Evolutionary conservation across 805 yeast genomes (phyloP).

Genomic region (Yueomyces sinensis): DNA sequence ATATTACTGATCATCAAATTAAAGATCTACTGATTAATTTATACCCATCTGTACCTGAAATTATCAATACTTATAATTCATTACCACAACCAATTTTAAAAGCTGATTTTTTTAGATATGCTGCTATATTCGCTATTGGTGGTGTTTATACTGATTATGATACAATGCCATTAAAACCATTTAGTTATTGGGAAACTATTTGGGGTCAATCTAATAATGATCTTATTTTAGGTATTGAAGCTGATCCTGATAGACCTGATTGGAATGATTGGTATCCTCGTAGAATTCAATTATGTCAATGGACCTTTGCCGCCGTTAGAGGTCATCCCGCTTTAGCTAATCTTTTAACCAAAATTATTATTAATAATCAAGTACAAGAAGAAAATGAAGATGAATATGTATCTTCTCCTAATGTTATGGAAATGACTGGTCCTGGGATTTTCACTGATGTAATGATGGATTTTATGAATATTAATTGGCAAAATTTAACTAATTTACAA

Average conservation of each 20-base stretch:
- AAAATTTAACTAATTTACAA: slow-evolving; percentile 61
- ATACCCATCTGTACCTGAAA: slow-evolving; percentile 41
- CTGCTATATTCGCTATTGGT: slow-evolving; percentile 75
- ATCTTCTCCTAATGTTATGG: slow-evolving; percentile 33
- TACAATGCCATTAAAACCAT: slow-evolving; percentile 61
- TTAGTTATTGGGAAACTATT: no score
- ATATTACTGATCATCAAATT: background rate
- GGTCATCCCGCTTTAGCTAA: slow-evolving; percentile 88
- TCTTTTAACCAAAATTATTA: slow-evolving; percentile 65
- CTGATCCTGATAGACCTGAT: slow-evolving; percentile 91
- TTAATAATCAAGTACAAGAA: slow-evolving; percentile 39
- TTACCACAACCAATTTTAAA: slow-evolving; percentile 72
- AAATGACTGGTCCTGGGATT: slow-evolving; percentile 68
- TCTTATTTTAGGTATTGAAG: slow-evolving; percentile 81
- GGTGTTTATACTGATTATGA: slow-evolving; percentile 88
- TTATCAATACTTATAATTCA: slow-evolving; percentile 53
- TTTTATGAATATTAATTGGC: slow-evolving; percentile 72
- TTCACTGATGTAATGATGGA: slow-evolving; percentile 66
- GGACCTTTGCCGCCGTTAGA: slow-evolving; percentile 83
- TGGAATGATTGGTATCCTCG: slow-evolving; percentile 92
- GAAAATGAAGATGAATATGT: slow-evolving; percentile 9
- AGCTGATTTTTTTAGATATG: slow-evolving; percentile 86
- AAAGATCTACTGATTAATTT: background rate
- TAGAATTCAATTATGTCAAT: slow-evolving; percentile 88
- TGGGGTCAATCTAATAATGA: slow-evolving; percentile 48